Percentiles rank a stretch among this genome's conserved stretches.
These are phyloP conservation scores for Claviceps citrina DNA, from an alignment of 2,329 filamentous ascomycete species.

Conservation along the genomic window DNA sequence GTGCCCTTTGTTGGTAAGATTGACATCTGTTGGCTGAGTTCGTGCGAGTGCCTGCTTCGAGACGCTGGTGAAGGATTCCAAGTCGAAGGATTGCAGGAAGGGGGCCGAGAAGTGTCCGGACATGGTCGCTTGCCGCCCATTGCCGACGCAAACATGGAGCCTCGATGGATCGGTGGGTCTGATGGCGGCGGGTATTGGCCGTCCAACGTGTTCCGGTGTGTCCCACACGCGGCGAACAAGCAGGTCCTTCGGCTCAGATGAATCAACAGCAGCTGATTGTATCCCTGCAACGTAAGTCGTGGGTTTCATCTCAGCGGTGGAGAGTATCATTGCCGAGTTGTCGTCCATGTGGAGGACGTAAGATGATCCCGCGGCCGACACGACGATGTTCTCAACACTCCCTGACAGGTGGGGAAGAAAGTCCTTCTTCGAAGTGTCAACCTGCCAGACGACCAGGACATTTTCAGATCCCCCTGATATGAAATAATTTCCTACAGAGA, in stretches of 20 bases:
- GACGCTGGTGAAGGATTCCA: conserved; percentile 62
- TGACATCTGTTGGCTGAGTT: conserved; percentile 72
- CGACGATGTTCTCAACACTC: conserved; percentile 66
- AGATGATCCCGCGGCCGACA: conserved; percentile 64
- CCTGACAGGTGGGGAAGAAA: conserved; percentile 83
- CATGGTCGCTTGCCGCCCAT: conserved; percentile 40
- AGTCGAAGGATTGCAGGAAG: conserved; percentile 70
- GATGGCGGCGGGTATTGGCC: conserved; percentile 43
- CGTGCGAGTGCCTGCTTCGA: conserved; percentile 79
- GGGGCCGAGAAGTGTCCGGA: conserved; percentile 36
- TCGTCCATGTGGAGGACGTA: conserved; percentile 80
- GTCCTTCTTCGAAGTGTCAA: conserved; percentile 70
- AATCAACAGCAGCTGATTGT: conserved; percentile 45
- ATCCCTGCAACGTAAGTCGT: conserved; percentile 73
- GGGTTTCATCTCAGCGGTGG: conserved; percentile 76
- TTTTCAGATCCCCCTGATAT: conserved; percentile 87
- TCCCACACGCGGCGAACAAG: conserved; percentile 37
- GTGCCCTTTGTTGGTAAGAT: conserved; percentile 55
- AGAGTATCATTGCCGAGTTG: conserved; percentile 81
- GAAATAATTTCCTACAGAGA: conserved; percentile 61
- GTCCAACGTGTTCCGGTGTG: conserved; percentile 25
- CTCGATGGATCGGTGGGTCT: conserved; percentile 47
- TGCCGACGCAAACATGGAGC: conserved; percentile 53
- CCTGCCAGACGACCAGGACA: conserved; percentile 80
- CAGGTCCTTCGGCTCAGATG: conserved; percentile 34